phyloP scores from a whole-genome alignment of 2,329 filamentous ascomycete genomes.

The Ophiosphaerella korrae region DNA sequence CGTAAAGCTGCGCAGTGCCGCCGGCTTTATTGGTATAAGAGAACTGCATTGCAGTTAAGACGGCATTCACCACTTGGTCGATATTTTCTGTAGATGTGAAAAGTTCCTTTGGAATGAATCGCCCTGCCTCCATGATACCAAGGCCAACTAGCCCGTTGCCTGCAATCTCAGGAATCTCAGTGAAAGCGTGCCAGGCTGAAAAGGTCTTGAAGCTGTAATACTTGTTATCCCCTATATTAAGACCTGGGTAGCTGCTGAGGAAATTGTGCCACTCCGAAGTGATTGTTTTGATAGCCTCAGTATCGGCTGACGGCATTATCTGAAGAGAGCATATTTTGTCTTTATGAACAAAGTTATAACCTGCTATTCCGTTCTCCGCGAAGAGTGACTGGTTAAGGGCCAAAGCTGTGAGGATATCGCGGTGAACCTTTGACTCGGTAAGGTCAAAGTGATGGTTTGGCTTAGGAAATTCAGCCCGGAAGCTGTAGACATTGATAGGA shows the following conservation, averaged over 20 bases:
- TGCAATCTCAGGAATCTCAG: conserved; percentile 34
- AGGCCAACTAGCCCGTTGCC: conserved; percentile 43
- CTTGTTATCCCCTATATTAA: conserved; percentile 37
- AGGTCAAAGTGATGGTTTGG: conserved; percentile 30
- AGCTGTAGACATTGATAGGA: conserved; percentile 44
- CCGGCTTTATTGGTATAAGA: conserved; percentile 31
- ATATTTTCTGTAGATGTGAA: conserved; percentile 26
- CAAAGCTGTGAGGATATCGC: conserved; percentile 37
- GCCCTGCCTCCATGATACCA: conserved; percentile 40
- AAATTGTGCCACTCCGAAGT: conserved; percentile 40
- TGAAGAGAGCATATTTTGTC: conserved; percentile 41
- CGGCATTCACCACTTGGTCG: conserved; percentile 34
- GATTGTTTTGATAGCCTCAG: conserved; percentile 28
- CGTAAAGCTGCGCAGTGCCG: conserved; percentile 42
- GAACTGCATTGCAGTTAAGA: conserved; percentile 40
- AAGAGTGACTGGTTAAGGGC: conserved; percentile 39
- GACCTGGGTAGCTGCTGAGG: conserved; percentile 37
- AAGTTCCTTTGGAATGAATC: conserved; percentile 39
- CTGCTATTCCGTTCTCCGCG: conserved; percentile 36
- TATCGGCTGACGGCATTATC: conserved; percentile 34
- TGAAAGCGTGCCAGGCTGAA: conserved; percentile 38
- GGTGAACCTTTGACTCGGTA: conserved; percentile 37
- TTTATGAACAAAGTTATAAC: conserved; percentile 43
- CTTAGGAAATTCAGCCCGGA: conserved; percentile 36
- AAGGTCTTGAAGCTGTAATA: conserved; percentile 41